Base-by-base conservation (phyloP, 2,329 filamentous ascomycete genomes). In the Colletotrichum sp. region DNA sequence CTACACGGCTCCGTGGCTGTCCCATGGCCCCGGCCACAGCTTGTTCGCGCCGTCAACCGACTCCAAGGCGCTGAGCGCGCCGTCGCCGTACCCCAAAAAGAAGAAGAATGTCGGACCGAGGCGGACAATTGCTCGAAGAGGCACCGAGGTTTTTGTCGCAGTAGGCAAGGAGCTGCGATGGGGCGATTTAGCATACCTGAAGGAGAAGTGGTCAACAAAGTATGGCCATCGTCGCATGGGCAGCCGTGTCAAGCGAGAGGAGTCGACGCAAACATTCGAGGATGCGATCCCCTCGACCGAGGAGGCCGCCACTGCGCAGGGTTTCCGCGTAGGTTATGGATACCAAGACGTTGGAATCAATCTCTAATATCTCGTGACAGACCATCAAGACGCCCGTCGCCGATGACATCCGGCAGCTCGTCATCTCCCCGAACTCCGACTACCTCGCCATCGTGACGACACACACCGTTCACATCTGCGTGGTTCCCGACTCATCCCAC, bases 131-230 rank as follows among this genome's bases (percentile, higher is more conserved):
- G 96, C 96, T 12, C 92, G 91, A 66, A 90, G 96, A 75, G 96
- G 95, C 18, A 95, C 95, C 1, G 96, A 99, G 81, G 88, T 99
- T 12, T 99, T 99, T 82, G 93, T 95, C 15, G 96, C 96, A 24
- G 93, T 94, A 55, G 96, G 96, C 65, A 96, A 94, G 80, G 95
- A 99, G 84, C 94, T 99, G 77, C 91, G 96, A 84, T 99, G 97
- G 96, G 93, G 95, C 12, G 95, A 98, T 84, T 86, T 99, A 71
- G 92, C 92, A 68, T 92, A 93, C 75, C 84, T 99, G 81, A 98
- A 98, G 86, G 94, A 93, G 77, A 83, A 82, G 66, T 87, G 85
- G 84, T 77, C 82, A 26, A 80, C 79, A 24, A 82, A 81, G 34
- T 80, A 82, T 67, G 57, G 79, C 10, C 81, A 81, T 55, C 82